A percentile compares a stretch with the other conserved stretches of the same genome.
phyloP scores from a whole-genome alignment of 2,329 filamentous ascomycete genomes.

The Dactylonectria macrodidyma region DNA sequence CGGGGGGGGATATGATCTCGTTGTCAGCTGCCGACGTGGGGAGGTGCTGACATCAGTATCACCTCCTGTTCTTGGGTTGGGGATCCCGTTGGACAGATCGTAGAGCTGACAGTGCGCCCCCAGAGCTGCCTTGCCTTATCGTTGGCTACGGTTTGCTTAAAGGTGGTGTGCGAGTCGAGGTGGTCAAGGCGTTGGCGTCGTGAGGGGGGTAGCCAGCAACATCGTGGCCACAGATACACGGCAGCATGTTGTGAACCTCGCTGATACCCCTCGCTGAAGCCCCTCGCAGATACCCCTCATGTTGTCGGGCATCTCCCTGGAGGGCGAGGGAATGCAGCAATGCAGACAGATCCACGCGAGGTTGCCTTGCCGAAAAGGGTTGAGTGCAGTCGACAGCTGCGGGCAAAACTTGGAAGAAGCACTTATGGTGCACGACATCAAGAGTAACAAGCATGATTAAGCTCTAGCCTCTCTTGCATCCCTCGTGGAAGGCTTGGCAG shows the following conservation, averaged over 20 bases:
- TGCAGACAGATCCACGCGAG: slow-evolving; percentile 21
- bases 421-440: slow-evolving; percentile 35
- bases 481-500: slow-evolving; percentile 14
- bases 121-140: slow-evolving; percentile 23
- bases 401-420: slow-evolving; percentile 28
- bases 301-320: slow-evolving; percentile 39
- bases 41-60: slow-evolving; percentile 44
- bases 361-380: slow-evolving; percentile 35
- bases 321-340: background rate
- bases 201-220: slow-evolving; percentile 42
- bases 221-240: slow-evolving; percentile 42
- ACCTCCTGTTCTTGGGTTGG: slow-evolving; percentile 32
- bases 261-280: slow-evolving; percentile 29
- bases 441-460: slow-evolving; percentile 8
- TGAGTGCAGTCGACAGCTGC: slow-evolving; percentile 32
- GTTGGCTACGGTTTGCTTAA: background rate
- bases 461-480: background rate
- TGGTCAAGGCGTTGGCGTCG: slow-evolving; percentile 39
- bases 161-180: slow-evolving; percentile 9
- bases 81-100: slow-evolving; percentile 30
- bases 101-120: slow-evolving; percentile 39
- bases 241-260: slow-evolving; percentile 34
- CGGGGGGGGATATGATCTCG: slow-evolving; percentile 39
- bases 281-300: slow-evolving; percentile 6
- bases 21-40: slow-evolving; percentile 33